These are phyloP conservation scores for Xylaria sp. DNA, from an alignment of 2,329 filamentous ascomycete genomes.

Conservation along the genomic window DNA sequence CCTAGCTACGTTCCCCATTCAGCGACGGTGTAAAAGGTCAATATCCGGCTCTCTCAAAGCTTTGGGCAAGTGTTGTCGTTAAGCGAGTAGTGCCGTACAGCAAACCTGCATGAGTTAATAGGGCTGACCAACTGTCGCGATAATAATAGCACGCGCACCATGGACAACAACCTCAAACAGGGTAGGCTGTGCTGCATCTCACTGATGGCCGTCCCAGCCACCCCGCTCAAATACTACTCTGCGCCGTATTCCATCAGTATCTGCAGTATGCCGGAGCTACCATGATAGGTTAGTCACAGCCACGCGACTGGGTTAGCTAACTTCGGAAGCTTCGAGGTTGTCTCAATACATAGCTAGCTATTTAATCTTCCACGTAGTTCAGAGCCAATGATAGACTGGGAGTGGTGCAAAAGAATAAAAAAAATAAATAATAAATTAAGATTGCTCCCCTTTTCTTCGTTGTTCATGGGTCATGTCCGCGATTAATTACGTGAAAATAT, in stretches of 20 bases:
- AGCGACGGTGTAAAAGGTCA: neutral
- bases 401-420: no score
- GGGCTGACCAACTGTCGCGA: neutral
- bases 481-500: no score
- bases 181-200: neutral
- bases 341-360: no score
- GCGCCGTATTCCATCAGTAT: no score
- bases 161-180: neutral
- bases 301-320: neutral
- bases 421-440: no score
- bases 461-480: no score
- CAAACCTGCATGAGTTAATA: neutral
- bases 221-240: neutral
- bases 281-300: no score
- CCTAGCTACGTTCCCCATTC: neutral
- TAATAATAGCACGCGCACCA: constrained; percentile 16
- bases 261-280: no score
- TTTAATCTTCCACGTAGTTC: no score
- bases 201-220: neutral
- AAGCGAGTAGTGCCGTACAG: neutral
- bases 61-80: neutral
- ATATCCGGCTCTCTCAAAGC: constrained; percentile 16
- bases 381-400: no score
- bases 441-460: no score
- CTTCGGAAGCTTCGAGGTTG: neutral